Conservation (phyloP, 2,329 filamentous ascomycete genomes). For the Xylaria sp. region DNA sequence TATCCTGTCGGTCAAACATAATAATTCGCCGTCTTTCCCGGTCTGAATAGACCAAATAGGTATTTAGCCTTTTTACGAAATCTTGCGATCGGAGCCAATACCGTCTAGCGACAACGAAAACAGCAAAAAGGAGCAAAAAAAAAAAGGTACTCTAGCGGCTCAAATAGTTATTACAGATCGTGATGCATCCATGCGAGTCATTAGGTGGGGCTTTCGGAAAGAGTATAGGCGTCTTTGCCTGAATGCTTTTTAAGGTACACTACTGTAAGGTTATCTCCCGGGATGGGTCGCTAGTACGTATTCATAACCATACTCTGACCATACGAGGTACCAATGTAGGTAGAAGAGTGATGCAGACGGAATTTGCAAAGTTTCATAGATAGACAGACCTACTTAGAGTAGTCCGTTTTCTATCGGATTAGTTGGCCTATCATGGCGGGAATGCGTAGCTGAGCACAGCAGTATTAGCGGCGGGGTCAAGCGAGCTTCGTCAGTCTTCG, state of each 20-base stretch:
- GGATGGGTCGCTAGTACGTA: neutral
- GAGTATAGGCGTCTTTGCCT: neutral
- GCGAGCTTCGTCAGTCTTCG: neutral
- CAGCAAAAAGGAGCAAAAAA: neutral
- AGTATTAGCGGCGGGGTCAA: neutral
- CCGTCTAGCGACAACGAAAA: neutral
- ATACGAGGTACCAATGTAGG: neutral
- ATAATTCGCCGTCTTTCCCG: neutral
- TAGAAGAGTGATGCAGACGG: neutral
- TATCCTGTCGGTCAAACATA: neutral
- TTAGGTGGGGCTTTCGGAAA: conserved; percentile 1
- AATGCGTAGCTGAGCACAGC: neutral
- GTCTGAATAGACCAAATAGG: neutral
- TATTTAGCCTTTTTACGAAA: neutral
- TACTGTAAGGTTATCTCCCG: neutral
- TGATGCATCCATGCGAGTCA: conserved; percentile 27
- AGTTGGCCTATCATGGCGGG: neutral
- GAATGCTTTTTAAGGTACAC: neutral
- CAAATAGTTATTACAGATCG: conserved; percentile 15
- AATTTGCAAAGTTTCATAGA: neutral
- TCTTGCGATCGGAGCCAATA: conserved; percentile 3
- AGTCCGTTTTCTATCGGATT: neutral
- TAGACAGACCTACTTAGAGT: neutral
- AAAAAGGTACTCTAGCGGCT: neutral
- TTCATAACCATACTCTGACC: neutral